Evolutionary conservation across 2,329 filamentous ascomycete species (phyloP), one percentile per base, ranked within the genome.

Genomic region (Chaetomium globosum): DNA sequence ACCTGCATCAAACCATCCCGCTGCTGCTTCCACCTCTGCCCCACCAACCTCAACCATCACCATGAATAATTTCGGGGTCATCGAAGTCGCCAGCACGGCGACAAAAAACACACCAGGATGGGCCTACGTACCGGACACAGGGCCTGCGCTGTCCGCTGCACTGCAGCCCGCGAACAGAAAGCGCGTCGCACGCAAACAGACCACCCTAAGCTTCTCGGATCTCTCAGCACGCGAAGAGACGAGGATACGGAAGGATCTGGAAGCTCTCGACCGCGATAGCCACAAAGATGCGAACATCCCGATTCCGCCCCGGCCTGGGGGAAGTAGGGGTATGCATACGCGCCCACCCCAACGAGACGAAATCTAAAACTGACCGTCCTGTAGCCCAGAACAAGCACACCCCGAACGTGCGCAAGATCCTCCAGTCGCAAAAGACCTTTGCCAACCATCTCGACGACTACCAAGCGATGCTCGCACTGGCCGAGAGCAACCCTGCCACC

Each of bases 111-210:
- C 92, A 1, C 93, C 94, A 0, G 94, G 94, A 73, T 98, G 93
- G 90, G 92, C 92, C 13, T 97, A 97, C 75, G 91, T 97, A 1
- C 88, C 93, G 33, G 92, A 97, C 74, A 88, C 85, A 75, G 84
- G 76, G 51, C 82, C 85, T 63, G 83, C 86, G 63, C 82, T 85
- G 10, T 83, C 84, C 70, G 76, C 81, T 60, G 82, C 82, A 66
- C 78, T 81, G 68, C 78, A 77, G 67, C 82, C 80, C 65, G 78
- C 80, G 69, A 85, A 83, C 81, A 85, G 90, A 68, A 96, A 96
- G 78, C 89, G 92, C 73, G 88, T 86, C 33, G 85, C 86, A 23
- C 84, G 90, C 68, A 85, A 82, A 72, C 77, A 83, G 66, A 81
- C 78, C 58, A 80, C 80, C 28, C 75, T 79, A 31, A 84, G 79